phyloP scores from a whole-genome alignment of 2,329 filamentous ascomycete genomes.

The Blumeria hordei region DNA sequence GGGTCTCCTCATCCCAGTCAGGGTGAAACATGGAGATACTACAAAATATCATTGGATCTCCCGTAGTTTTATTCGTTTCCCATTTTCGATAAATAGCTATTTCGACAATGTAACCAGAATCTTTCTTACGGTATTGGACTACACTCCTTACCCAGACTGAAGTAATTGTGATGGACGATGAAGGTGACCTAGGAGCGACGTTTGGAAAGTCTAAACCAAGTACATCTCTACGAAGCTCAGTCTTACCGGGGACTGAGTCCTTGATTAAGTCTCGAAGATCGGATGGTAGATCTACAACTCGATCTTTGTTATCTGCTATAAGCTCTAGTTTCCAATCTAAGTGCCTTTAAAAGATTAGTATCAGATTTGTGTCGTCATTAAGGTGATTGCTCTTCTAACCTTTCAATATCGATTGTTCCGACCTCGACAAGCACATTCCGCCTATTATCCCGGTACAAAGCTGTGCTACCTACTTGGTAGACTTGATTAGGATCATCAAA shows the following conservation, averaged over 20 bases:
- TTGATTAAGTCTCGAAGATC: constrained; percentile 6
- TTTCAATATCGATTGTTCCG: constrained; percentile 11
- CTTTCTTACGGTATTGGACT: constrained; percentile 8
- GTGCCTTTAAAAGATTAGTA: constrained; percentile 4
- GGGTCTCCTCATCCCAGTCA: constrained; percentile 12
- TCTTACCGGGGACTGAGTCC: constrained; percentile 5
- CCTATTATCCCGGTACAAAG: constrained; percentile 7
- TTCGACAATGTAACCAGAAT: constrained; percentile 11
- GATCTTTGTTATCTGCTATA: constrained; percentile 10
- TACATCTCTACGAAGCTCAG: constrained; percentile 6
- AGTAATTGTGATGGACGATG: constrained; percentile 5
- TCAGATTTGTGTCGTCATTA: neutral
- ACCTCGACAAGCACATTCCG: constrained; percentile 11
- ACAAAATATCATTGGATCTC: constrained; percentile 8
- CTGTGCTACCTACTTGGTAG: constrained; percentile 10
- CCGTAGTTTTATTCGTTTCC: constrained; percentile 6
- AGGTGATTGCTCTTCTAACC: constrained; percentile 3
- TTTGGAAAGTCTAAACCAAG: constrained; percentile 10
- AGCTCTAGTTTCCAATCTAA: constrained; percentile 14
- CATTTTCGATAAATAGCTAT: constrained; percentile 13
- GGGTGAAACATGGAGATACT: constrained; percentile 12
- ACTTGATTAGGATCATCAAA: constrained; percentile 3
- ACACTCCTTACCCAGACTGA: constrained; percentile 9
- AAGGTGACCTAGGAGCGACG: constrained; percentile 4
- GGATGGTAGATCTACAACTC: constrained; percentile 4